These are phyloP conservation scores for Umbelopsis isabellina DNA, from an alignment of 192 early-diverging fungal species.

Conservation along the genomic window DNA sequence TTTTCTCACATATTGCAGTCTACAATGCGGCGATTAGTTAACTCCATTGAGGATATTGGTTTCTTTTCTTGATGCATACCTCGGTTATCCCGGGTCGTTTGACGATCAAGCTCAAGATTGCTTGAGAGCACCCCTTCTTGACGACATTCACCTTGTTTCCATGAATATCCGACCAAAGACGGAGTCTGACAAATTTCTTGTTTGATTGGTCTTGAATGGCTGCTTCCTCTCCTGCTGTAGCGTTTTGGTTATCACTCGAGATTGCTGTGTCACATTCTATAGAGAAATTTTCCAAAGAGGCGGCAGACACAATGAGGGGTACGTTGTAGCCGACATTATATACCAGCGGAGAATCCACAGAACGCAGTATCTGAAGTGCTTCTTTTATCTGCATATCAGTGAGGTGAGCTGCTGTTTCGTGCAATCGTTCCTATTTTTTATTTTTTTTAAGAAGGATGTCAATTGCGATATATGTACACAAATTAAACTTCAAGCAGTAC, in stretches of 20 bases:
- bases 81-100: not conserved
- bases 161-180: constrained; percentile 7
- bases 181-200: not conserved
- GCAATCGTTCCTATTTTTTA: too few species aligned
- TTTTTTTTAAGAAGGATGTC: too few species aligned
- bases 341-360: not conserved
- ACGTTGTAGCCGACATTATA: not conserved
- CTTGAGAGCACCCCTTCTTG: not conserved
- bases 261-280: not conserved
- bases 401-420: not conserved
- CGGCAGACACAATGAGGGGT: not conserved
- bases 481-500: too few species aligned
- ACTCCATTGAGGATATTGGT: not conserved
- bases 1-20: not conserved
- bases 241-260: not conserved
- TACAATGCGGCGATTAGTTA: not conserved
- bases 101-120: not conserved
- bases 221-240: not conserved
- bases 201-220: not conserved
- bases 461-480: too few species aligned
- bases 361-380: not conserved
- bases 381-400: not conserved
- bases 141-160: not conserved
- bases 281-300: not conserved
- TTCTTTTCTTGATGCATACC: not conserved